Evolutionary conservation across 2,329 filamentous ascomycete species (phyloP).

Genomic region (Ceratocystis huliohia): DNA sequence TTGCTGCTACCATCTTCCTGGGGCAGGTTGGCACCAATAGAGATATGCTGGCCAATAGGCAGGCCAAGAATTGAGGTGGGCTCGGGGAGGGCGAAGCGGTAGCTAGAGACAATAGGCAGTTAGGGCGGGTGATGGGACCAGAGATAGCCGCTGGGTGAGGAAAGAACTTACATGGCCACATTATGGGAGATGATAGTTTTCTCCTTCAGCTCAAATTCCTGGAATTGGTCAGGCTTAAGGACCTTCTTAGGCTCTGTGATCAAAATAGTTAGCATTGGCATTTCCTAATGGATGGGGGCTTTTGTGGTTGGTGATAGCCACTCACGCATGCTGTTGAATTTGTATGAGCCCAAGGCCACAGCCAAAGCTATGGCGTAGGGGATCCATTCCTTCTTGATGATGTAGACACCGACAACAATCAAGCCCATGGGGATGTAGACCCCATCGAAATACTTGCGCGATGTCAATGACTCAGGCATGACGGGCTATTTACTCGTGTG

Average conservation of each 20-base stretch:
- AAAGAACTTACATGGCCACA: constrained; percentile 66
- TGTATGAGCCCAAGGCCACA: constrained; percentile 53
- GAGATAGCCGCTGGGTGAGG: background rate
- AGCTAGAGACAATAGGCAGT: constrained; percentile 38
- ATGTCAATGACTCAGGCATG: constrained; percentile 33
- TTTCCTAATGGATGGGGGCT: background rate
- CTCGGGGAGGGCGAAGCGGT: constrained; percentile 78
- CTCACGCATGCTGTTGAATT: constrained; percentile 60
- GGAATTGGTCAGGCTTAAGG: constrained; percentile 76
- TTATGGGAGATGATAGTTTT: constrained; percentile 97
- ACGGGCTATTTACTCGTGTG: constrained; percentile 15
- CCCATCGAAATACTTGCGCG: constrained; percentile 59
- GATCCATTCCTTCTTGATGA: constrained; percentile 67
- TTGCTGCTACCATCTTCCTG: constrained; percentile 59
- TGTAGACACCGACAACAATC: constrained; percentile 59
- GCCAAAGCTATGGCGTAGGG: constrained; percentile 58
- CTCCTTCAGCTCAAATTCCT: constrained; percentile 84
- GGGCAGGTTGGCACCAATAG: constrained; percentile 64
- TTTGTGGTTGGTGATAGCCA: constrained; percentile 22
- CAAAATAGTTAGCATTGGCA: constrained; percentile 2
- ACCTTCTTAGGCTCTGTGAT: constrained; percentile 60
- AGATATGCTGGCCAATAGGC: constrained; percentile 98
- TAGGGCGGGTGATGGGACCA: background rate
- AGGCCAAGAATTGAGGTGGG: constrained; percentile 76
- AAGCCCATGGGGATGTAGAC: constrained; percentile 75